Evolutionary conservation across 2,329 filamentous ascomycete species (phyloP).

Genomic region (Ceratocystis eucalypticola): DNA sequence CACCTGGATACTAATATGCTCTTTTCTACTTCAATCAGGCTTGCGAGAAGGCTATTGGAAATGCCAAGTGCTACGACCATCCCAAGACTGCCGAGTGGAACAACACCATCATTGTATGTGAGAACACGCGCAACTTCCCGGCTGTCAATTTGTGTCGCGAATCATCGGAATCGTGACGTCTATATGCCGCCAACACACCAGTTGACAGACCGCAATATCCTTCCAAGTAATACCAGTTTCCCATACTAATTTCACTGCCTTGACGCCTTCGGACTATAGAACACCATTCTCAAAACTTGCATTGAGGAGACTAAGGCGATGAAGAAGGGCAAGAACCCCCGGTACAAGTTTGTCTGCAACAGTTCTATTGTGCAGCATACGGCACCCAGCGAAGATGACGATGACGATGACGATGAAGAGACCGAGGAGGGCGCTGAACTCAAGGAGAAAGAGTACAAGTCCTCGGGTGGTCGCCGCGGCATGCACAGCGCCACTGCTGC

Average conservation of each 20-base stretch:
- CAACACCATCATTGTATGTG: slow-evolving; percentile 72
- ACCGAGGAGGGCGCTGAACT: slow-evolving; percentile 39
- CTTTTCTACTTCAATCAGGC: slow-evolving; percentile 41
- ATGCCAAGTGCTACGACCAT: slow-evolving; percentile 73
- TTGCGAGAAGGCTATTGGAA: slow-evolving; percentile 64
- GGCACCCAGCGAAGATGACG: slow-evolving; percentile 40
- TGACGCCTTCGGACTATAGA: slow-evolving; percentile 33
- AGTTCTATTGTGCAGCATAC: slow-evolving; percentile 96
- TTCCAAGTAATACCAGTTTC: not conserved
- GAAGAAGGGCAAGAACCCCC: slow-evolving; percentile 36
- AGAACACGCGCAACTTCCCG: not conserved
- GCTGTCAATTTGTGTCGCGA: not conserved
- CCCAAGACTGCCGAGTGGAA: slow-evolving; percentile 79
- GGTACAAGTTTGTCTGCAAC: slow-evolving; percentile 92
- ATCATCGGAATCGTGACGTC: not conserved
- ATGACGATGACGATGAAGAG: slow-evolving; percentile 40
- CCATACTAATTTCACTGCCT: not conserved
- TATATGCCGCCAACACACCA: not conserved
- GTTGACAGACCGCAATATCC: not conserved
- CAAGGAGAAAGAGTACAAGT: slow-evolving; percentile 50
- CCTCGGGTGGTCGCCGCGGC: slow-evolving; percentile 70
- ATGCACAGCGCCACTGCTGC: slow-evolving; percentile 80
- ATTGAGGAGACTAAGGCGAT: slow-evolving; percentile 52
- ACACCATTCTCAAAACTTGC: slow-evolving; percentile 61
- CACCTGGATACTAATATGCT: not conserved